Base-by-base conservation (phyloP, 2,329 filamentous ascomycete species). In the Didymella segeticola region DNA sequence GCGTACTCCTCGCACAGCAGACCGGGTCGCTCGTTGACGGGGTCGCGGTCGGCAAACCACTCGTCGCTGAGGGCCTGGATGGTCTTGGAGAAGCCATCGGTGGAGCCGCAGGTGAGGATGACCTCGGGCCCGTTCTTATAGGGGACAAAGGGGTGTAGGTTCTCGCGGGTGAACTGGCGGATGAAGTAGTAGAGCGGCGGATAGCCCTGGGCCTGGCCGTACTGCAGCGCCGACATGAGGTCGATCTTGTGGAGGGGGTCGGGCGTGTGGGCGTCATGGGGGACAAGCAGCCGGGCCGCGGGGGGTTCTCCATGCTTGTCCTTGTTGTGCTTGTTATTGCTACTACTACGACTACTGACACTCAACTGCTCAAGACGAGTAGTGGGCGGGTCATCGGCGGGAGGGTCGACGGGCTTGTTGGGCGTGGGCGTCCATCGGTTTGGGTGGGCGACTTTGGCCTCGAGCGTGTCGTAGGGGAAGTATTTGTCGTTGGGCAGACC, bases 381-480 rank as follows among this genome's bases (percentile, higher is more conserved):
- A 15, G 64, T 63, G 30, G 66, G 67, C 36, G 62, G 66, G 31
- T 68, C 63, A 39, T 67, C 59, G 31, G 58, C 47, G 25, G 65
- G 69, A 38, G 79, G 77, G 61, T 82, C 78, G 47, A 81, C 67
- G 23, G 85, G 84, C 39, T 81, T 78, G 70, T 89, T 89, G 30
- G 86, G 83, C 10, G 87, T 87, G 1, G 89, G 89, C 27, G 83
- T 81, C 82, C 89, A 95, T 73, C 92, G 85, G 60, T 89, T 80
- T 7, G 91, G 87, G 57, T 85, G 83, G 26, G 91, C 90, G 57
- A 89, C 85, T 61, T 89, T 86, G 33, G 92, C 90, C 75, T 96
- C 91, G 58, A 97, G 85, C 0, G 91, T 95, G 67, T 97, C 92
- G 75, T 89, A 96, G 8, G 93, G 93, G 69, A 97, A 97, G 77